Evolutionary conservation across 352 stramenopile genomes (phyloP), one percentile per base, ranked within the genome.

Genomic region (Globisporangium camurandrum): DNA sequence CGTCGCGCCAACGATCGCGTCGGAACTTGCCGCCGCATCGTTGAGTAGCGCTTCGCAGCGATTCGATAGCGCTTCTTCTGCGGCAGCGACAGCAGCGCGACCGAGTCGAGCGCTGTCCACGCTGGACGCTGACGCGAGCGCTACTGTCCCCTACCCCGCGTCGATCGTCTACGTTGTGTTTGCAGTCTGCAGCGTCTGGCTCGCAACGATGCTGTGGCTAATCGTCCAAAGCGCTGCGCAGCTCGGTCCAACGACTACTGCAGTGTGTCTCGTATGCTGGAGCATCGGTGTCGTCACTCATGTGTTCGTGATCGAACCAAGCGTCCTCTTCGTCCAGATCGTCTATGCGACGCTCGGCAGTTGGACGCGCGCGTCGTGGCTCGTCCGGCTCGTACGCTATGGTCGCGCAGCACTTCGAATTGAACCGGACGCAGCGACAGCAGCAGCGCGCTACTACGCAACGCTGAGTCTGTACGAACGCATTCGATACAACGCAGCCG

Each of bases 391-490:
- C 12, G 23, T 83, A 12, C 72, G 65, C 20, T 68, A 67, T 24
- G 73, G 76, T 0, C 75, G 75, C 4, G 55, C 51, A 31, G 62
- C 58, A 7, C 44, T 91, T 33, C 70, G 77, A 1, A 79, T 91
- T 40, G 55, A 67, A 27, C 58, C 68, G 1, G 65, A 69, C 16
- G 61, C 60, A 0, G 60, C 62, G 1, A 65, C 46, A 0, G 42
- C 61, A 0, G 55, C 54, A 2, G 61, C 62, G 17, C 49, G 62
- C 3, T 64, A 69, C 42, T 77, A 73, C 33, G 67, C 67, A 19
- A 84, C 71, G 6, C 57, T 86, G 34, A 77, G 66, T 40, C 62
- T 87, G 37, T 90, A 87, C 59, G 72, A 86, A 40, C 71, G 68
- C 33, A 80, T 90, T 22, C 75, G 79, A 0, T 85, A 71, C 54